Evolutionary conservation across 2,329 filamentous ascomycete species (phyloP).

Genomic region (Aspergillus tanneri): DNA sequence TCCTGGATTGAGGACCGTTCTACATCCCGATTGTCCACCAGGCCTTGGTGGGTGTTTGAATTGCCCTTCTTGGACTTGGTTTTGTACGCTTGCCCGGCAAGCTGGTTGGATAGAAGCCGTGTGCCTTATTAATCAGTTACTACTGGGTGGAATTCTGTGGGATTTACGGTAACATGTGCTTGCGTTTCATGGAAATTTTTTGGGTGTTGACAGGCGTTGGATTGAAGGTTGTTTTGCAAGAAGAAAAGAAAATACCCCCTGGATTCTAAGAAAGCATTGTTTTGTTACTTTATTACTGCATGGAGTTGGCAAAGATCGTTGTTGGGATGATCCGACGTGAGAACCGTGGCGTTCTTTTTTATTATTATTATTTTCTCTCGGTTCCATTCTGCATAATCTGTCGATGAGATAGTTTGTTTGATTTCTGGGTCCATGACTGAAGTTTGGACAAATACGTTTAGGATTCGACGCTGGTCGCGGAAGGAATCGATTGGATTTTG

Average conservation of each 20-base stretch:
- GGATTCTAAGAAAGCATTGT: slow-evolving; percentile 16
- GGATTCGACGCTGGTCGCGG: neutral
- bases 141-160: slow-evolving; percentile 11
- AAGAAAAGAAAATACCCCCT: slow-evolving; percentile 24
- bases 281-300: slow-evolving; percentile 8
- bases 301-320: slow-evolving; percentile 12
- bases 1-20: slow-evolving; percentile 15
- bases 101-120: slow-evolving; percentile 10
- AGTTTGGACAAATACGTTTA: neutral
- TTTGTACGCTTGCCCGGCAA: slow-evolving; percentile 6
- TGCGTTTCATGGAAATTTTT: slow-evolving; percentile 1
- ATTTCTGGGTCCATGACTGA: neutral
- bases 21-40: slow-evolving; percentile 5
- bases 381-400: neutral
- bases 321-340: neutral
- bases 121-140: slow-evolving; percentile 16
- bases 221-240: slow-evolving; percentile 13
- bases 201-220: neutral
- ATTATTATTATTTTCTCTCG: slow-evolving; percentile 5
- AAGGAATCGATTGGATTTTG: no score
- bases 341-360: slow-evolving; percentile 1
- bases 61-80: slow-evolving; percentile 11
- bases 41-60: slow-evolving; percentile 2
- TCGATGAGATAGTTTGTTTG: neutral
- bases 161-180: slow-evolving; percentile 6